phyloP scores from a whole-genome alignment of 2,329 filamentous ascomycete species.

The Bipolaris victoriae region DNA sequence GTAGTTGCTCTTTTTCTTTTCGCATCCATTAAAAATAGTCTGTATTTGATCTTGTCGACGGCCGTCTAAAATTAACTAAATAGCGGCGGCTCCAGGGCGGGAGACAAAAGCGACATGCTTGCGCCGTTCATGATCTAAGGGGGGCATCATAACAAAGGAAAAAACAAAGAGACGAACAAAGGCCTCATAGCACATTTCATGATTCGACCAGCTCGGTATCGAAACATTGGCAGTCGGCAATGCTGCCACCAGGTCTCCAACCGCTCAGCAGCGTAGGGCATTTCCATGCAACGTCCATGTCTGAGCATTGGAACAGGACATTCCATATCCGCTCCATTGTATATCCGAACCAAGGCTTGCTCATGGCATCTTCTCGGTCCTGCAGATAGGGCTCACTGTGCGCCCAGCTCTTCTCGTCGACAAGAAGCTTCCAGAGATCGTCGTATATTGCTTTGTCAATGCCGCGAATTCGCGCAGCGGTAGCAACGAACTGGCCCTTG shows the following conservation, averaged over 20 bases:
- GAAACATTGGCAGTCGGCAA: slow-evolving; percentile 40
- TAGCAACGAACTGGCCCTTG: slow-evolving; percentile 57
- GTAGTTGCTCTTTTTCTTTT: background rate
- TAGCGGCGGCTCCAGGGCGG: background rate
- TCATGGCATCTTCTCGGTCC: slow-evolving; percentile 34
- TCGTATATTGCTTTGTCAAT: slow-evolving; percentile 45
- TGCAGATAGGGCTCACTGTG: slow-evolving; percentile 31
- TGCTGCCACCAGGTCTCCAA: slow-evolving; percentile 30
- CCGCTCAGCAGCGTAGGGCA: slow-evolving; percentile 37
- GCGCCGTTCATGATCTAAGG: slow-evolving; percentile 10
- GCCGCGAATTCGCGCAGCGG: slow-evolving; percentile 52
- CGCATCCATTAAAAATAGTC: slow-evolving; percentile 3
- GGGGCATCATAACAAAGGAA: slow-evolving; percentile 12
- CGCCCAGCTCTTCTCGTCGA: slow-evolving; percentile 37
- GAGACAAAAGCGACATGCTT: background rate
- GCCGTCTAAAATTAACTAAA: slow-evolving; percentile 9
- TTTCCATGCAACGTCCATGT: slow-evolving; percentile 36
- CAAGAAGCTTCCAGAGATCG: slow-evolving; percentile 33
- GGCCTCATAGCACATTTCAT: background rate
- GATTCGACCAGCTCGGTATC: slow-evolving; percentile 23
- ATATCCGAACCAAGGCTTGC: slow-evolving; percentile 35
- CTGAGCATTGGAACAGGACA: slow-evolving; percentile 38
- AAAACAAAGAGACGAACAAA: background rate
- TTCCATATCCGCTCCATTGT: slow-evolving; percentile 41
- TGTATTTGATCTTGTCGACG: background rate